Base-by-base conservation (phyloP, 164 flowering plant genomes). In the Malania oleifera region DNA sequence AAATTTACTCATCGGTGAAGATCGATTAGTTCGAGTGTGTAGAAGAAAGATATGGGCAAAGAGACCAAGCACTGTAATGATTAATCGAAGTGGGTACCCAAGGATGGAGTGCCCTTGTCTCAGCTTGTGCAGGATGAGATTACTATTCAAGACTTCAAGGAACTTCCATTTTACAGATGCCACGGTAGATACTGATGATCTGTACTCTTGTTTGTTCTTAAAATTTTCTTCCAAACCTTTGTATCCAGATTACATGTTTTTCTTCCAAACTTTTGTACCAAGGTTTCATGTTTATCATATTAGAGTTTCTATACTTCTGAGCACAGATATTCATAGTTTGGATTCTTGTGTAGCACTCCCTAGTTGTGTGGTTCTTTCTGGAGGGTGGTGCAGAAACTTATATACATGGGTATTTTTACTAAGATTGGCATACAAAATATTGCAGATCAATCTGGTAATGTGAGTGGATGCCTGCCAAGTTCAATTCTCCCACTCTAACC, bases 1-100 rank as follows among this genome's bases (percentile, higher is more conserved):
- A 68, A 48, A 77, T 77, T 29, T 77, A 73, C 63, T 73, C 79
- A 12, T 75, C 79, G 8, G 73, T 75, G 64, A 75, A 74, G 73
- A 75, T 75, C 28, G 78, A 75, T 18, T 65, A 69, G 61, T 66
- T 60, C 15, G 67, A n/a, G n/a, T 12, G 11, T 1, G 38, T 12
- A 12, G 0, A 34, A 72, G 44, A 40, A 40, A 11, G 44, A 14
- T 11, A 31, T 9, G 35, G 9, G 35, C 35, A 4, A 31, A 31
- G 35, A 31, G n/a, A 4, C 35, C 35, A 31, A 4, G 35, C 35
- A 31, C 9, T 31, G 35, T 31, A 31, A 4, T 45, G 69, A 67
- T 45, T 47, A 49, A 25, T 1, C 7, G 0, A 19, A 27, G 14
- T 44, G 27, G 47, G 38, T 47, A 37, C 19, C 54, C 4, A 4